These are phyloP conservation scores for Emergomyces pasteurianus DNA, from an alignment of 2,329 filamentous ascomycete species.

Conservation along the genomic window DNA sequence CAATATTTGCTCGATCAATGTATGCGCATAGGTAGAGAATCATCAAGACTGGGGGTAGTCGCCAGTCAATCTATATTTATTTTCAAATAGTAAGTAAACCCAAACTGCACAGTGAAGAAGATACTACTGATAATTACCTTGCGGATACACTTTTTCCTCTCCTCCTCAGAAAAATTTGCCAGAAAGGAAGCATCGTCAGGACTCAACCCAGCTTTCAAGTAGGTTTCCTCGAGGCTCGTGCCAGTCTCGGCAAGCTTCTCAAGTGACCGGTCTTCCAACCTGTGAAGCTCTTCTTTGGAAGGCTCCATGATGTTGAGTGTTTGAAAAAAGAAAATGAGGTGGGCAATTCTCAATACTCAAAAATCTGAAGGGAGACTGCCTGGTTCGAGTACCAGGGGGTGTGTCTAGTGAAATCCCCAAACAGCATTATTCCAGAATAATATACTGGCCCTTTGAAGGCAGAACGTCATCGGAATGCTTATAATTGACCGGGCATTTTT, in stretches of 20 bases:
- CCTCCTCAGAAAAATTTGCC: constrained; percentile 19
- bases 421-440: background rate
- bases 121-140: constrained; percentile 19
- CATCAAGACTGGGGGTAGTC: constrained; percentile 3
- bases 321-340: background rate
- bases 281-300: background rate
- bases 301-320: background rate
- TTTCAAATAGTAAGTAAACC: background rate
- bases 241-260: constrained; percentile 4
- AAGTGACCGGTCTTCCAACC: background rate
- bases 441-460: background rate
- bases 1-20: constrained; percentile 8
- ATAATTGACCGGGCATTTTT: background rate
- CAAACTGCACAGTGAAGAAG: background rate
- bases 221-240: constrained; percentile 5
- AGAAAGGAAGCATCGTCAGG: constrained; percentile 24
- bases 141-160: constrained; percentile 19
- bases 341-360: background rate
- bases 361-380: background rate
- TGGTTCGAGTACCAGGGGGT: background rate
- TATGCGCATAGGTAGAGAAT: constrained; percentile 9
- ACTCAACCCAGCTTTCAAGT: constrained; percentile 5
- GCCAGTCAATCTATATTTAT: constrained; percentile 4
- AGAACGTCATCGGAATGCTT: background rate
- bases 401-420: background rate